phyloP scores from a whole-genome alignment of 1,139 yeast species.

The Zygotorulaspora mrakii region DNA sequence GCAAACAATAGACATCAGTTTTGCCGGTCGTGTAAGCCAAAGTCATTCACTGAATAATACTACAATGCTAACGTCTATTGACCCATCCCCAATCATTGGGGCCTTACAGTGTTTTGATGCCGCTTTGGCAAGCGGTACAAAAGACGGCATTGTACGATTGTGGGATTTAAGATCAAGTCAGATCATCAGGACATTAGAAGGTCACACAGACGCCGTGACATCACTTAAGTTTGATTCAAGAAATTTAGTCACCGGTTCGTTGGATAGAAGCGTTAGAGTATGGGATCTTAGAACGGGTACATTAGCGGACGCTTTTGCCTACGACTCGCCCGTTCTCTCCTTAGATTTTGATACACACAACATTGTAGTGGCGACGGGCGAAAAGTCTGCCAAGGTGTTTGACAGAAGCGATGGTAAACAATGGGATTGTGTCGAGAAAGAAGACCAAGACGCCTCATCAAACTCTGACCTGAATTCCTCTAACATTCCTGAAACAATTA shows the following conservation, averaged over 20 bases:
- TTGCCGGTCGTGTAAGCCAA: conserved; percentile 20
- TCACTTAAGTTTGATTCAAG: conserved; percentile 64
- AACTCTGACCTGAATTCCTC: conserved; percentile 9
- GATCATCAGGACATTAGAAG: conserved; percentile 59
- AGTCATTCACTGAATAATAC: conserved; percentile 10
- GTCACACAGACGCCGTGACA: conserved; percentile 70
- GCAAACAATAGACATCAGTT: conserved; percentile 34
- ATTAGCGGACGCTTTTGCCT: conserved; percentile 56
- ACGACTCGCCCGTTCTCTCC: conserved; percentile 48
- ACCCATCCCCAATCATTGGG: conserved; percentile 26
- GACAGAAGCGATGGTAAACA: conserved; percentile 52
- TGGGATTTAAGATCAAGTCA: conserved; percentile 76
- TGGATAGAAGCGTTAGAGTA: conserved; percentile 59
- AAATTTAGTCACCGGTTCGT: conserved; percentile 60
- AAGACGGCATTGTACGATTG: conserved; percentile 67
- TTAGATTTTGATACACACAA: conserved; percentile 54
- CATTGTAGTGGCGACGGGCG: conserved; percentile 51
- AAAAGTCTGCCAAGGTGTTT: conserved; percentile 49
- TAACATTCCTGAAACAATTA: conserved; percentile 12
- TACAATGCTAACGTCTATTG: conserved; percentile 10
- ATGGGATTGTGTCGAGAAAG: conserved; percentile 48
- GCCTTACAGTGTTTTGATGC: conserved; percentile 54
- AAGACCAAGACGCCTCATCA: conserved; percentile 21
- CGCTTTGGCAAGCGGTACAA: conserved; percentile 72
- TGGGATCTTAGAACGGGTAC: conserved; percentile 74